A percentile compares a stretch with the other conserved stretches of the same genome.
phyloP scores from a whole-genome alignment of 805 yeast species.

The Schizosaccharomyces octosporus region DNA sequence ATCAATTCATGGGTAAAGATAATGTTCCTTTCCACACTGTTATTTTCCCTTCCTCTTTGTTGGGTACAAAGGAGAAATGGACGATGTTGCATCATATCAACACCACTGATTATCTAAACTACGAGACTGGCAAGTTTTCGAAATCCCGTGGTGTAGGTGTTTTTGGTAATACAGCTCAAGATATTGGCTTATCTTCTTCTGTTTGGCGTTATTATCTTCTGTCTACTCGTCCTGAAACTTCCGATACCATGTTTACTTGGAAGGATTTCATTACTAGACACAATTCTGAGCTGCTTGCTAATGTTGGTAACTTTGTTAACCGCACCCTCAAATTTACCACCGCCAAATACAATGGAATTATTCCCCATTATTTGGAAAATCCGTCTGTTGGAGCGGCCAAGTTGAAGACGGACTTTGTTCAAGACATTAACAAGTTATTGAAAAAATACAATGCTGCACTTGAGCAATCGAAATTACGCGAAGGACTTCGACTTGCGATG shows the following conservation, averaged over 20 bases:
- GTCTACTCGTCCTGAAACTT: conserved; percentile 76
- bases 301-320: conserved; percentile 89
- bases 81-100: conserved; percentile 71
- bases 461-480: conserved; percentile 61
- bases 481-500: conserved; percentile 83
- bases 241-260: conserved; percentile 96
- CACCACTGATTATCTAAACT: conserved; percentile 84
- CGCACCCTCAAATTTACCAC: conserved; percentile 71
- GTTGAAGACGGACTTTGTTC: conserved; percentile 14
- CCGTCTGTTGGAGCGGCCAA: conserved; percentile 25
- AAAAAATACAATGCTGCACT: conserved; percentile 38
- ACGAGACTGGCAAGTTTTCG: conserved; percentile 94
- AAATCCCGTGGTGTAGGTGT: conserved; percentile 96
- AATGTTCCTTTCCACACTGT: conserved; percentile 97
- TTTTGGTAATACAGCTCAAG: conserved; percentile 91
- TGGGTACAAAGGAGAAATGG: conserved; percentile 79
- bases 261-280: conserved; percentile 80
- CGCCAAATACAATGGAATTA: conserved; percentile 77
- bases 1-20: conserved; percentile 98
- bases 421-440: conserved; percentile 41
- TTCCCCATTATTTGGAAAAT: conserved; percentile 37
- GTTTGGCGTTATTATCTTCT: conserved; percentile 96
- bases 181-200: conserved; percentile 68
- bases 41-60: conserved; percentile 78
- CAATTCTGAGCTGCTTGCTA: conserved; percentile 80